These are phyloP conservation scores for Calonectria montana DNA, from an alignment of 2,329 filamentous ascomycete genomes.

Conservation along the genomic window DNA sequence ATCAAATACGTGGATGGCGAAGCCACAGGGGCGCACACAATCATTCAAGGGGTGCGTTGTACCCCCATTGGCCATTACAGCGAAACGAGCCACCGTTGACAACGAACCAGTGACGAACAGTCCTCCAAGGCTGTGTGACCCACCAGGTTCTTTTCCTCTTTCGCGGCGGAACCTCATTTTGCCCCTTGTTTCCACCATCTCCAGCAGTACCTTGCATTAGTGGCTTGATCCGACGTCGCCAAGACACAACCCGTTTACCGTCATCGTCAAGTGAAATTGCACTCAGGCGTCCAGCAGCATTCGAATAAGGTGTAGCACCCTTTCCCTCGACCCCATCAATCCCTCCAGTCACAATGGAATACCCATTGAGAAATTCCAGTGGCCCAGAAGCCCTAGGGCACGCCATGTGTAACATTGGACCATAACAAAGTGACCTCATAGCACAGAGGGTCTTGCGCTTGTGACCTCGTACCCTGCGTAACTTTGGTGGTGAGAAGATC, in stretches of 20 bases:
- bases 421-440: not conserved
- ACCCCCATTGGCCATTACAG: not conserved
- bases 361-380: not conserved
- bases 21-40: too few relatives aligned
- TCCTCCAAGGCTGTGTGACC: constrained; percentile 29
- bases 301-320: constrained; percentile 7
- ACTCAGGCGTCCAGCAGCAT: not conserved
- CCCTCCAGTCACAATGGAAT: not conserved
- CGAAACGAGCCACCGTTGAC: constrained; percentile 24
- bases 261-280: constrained; percentile 22
- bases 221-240: not conserved
- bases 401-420: not conserved
- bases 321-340: not conserved
- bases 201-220: constrained; percentile 25
- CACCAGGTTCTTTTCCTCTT: constrained; percentile 32
- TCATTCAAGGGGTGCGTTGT: too few relatives aligned
- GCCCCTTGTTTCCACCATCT: not conserved
- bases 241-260: not conserved
- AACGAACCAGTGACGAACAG: constrained; percentile 34
- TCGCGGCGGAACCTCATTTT: constrained; percentile 9
- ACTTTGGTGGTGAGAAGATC: not conserved
- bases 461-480: not conserved
- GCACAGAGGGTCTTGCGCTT: not conserved
- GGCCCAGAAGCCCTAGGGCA: not conserved
- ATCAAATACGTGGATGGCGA: too few relatives aligned